Evolutionary conservation across 2,329 filamentous ascomycete genomes (phyloP), one percentile per base, ranked within the genome.

Genomic region (Zelopaecilomyces penicillatus): DNA sequence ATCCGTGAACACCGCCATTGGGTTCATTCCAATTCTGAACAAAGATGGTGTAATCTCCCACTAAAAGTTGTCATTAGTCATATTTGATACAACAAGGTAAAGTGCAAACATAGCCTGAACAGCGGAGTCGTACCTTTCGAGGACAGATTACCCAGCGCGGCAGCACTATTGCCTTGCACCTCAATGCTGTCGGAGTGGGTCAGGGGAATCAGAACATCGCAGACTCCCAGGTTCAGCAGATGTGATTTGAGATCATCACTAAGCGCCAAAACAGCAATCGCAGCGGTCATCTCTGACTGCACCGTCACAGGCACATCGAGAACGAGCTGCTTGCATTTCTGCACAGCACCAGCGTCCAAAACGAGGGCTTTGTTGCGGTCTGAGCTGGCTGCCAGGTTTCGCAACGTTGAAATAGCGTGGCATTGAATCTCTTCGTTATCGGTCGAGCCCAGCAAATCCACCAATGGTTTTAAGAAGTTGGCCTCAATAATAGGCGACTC

Each of bases 381-480:
- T 6, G 91, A 97, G 67, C 90, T 97, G 44, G 93, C 93, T 5
- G 93, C 93, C 47, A 98, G 75, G 59, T 98, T 98, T 51, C 93
- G 82, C 40, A 98, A 76, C 0, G 93, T 98, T 5, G 93, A 97
- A 53, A 98, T 98, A 46, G 93, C 93, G 61, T 98, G 93, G 61
- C 93, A 98, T 63, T 98, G 93, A 42, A 98, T 98, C 63, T 98
- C 93, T 65, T 98, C 93, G 60, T 96, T 96, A 56, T 97, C 91
- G 1, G 90, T 96, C 7, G 89, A 94, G 42, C 93, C 91, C 6
- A 98, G 77, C 1, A 98, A 76, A 54, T 97, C 90, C 27, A 98
- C 93, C 44, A 98, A 69, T 1, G 93, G 93, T 62, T 89, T 90
- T 48, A 98, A 68, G 66, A 98, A 98, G 47, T 91, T 93, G 35